Evolutionary conservation across 2,329 filamentous ascomycete species (phyloP), one percentile per base, ranked within the genome.

Genomic region (Pezicula carpinea): DNA sequence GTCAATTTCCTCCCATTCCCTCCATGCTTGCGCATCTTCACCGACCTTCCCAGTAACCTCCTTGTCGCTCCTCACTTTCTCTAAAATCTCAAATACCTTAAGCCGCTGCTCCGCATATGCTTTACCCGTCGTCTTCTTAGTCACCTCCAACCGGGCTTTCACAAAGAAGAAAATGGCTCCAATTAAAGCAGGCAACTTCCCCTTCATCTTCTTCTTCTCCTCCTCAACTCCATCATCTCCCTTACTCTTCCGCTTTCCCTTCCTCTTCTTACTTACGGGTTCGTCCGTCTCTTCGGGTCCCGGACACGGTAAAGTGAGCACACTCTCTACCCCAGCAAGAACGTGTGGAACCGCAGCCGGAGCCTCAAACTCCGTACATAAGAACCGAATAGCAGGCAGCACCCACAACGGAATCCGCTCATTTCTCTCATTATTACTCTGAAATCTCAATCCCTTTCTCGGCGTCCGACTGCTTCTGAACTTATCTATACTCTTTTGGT

Each of bases 331-430:
- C 1, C 87, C 89, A 0, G 87, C 84, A 41, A 88, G 79, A 0
- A 95, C 77, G 45, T 89, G 87, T 0, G 86, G 85, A 0, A 80
- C 80, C 3, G 90, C 75, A 4, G 71, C 73, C 6, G 77, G 74
- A 1, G 82, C 79, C 1, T 74, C 72, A 8, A 89, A 73, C 19
- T 77, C 74, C 33, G 74, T 75, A 62, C 85, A 85, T 10, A 95
- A 65, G 48, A 75, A 76, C 19, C 85, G 77, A 7, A 89, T 80
- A 0, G 79, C 75, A 1, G 83, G 79, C 60, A 82, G 80, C n/a
- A 85, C 72, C 87, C 87, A 95, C 6, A 69, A 66, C 0, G 83
- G 81, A 4, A 79, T 60, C 2, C 51, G 46, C 3, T 32, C 45
- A 29, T 58, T 50, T 33, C 48, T 54, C 7, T 60, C 52, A n/a